A percentile compares a stretch with the other conserved stretches of the same genome.
These are phyloP conservation scores for Phytophthora tentaculata DNA, from an alignment of 352 stramenopile genomes.

Conservation along the genomic window DNA sequence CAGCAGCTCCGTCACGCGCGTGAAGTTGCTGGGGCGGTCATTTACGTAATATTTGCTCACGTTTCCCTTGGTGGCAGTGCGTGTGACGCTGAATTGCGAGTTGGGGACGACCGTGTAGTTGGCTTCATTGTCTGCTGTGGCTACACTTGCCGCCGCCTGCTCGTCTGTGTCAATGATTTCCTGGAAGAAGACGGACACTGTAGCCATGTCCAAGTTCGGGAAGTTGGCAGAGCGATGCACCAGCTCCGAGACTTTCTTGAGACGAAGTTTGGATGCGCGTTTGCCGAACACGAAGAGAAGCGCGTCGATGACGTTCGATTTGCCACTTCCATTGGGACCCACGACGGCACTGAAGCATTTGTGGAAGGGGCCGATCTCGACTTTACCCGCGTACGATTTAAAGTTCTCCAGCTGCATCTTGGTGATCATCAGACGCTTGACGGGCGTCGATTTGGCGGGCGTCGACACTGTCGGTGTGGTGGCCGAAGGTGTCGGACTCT, in stretches of 20 bases:
- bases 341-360: constrained; percentile 99
- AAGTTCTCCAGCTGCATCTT: constrained; percentile 99
- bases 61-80: constrained; percentile 95
- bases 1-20: constrained; percentile 94
- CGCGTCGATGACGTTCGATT: constrained; percentile 99
- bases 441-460: constrained; percentile 27
- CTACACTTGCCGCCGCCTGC: background rate
- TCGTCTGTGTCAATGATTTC: constrained; percentile 94
- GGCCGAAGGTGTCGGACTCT: background rate
- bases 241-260: constrained; percentile 97
- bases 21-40: constrained; percentile 93
- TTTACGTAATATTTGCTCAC: constrained; percentile 98
- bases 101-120: constrained; percentile 94
- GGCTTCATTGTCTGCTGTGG: constrained; percentile 68
- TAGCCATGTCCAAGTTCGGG: constrained; percentile 92
- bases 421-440: constrained; percentile 95
- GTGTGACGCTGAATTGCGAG: constrained; percentile 92
- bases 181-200: constrained; percentile 98
- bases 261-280: constrained; percentile 96
- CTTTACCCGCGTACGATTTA: constrained; percentile 98
- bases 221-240: constrained; percentile 96
- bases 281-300: constrained; percentile 99
- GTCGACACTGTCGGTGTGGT: background rate
- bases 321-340: constrained; percentile 99
- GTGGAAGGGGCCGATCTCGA: constrained; percentile 99